Base-by-base conservation (phyloP, 805 yeast genomes). In the Sugiyamaella marilandica region DNA sequence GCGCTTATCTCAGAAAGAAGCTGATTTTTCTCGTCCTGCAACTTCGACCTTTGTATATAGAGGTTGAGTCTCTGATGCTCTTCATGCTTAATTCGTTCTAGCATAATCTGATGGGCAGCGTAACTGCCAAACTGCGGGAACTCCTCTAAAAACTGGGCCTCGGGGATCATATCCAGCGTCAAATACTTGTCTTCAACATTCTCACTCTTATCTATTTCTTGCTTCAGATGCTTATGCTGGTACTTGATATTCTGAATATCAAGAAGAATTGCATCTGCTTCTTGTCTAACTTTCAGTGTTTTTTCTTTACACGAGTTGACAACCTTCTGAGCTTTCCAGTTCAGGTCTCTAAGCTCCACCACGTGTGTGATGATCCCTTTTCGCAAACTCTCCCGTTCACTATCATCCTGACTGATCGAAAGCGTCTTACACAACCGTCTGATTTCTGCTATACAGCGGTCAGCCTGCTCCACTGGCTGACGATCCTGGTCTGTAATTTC, bases 81-180 rank as follows among this genome's bases (percentile, higher is more conserved):
- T 50, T 64, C 67, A 50, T 62, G 62, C 43, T 51, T 50, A 13
- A 64, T 49, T 31, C 67, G 51, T 26, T 53, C 66, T 18, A 62
- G 34, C 52, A 53, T 54, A 24, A 62, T 32, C 35, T 55, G 51
- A 45, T 60, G 61, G 14, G 19, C 52, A 2, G 50, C 48, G n/a
- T 49, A 45, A n/a, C 37, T 54, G 24, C 21, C 43, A 10, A 43
- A 18, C 35, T 55, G 53, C 1, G 63, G 63, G 48, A 59, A 51
- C 52, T 55, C 58, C 11, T 31, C 51, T 18, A 51, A 37, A 45
- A 62, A 62, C 45, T 57, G 56, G 18, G 56, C 61, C 29, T 47
- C 24, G n/a, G 59, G 52, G 3, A 61, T 52, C 50, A 62, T 41
- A 19, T 61, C 63, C 11, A 62, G 18, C 2, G 41, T 45, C 2